Evolutionary conservation across 176 grass and related monocot genomes (phyloP).

Genomic region (Rhipidocladum racemiflorum): DNA sequence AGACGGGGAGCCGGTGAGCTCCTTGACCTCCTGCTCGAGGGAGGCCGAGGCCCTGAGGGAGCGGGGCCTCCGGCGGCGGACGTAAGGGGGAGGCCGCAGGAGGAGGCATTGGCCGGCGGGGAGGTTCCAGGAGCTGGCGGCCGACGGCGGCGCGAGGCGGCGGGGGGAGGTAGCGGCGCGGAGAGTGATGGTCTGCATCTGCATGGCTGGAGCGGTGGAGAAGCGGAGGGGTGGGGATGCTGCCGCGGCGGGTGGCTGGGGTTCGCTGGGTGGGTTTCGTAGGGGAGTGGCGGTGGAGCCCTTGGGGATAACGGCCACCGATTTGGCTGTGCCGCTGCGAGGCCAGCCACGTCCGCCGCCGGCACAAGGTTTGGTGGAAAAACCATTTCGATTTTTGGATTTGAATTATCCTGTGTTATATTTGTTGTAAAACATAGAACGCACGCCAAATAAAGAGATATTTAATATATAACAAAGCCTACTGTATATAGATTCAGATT

Average conservation of each 20-base stretch:
- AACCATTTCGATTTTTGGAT: too few relatives aligned
- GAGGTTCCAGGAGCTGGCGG: conserved; percentile 8
- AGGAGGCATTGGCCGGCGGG: conserved; percentile 14
- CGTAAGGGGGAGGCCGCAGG: background rate
- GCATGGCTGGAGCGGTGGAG: conserved; percentile 15
- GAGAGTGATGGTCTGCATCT: conserved; percentile 46
- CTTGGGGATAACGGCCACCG: conserved; percentile 38
- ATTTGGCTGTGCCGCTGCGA: conserved; percentile 13
- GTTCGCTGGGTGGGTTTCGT: conserved; percentile 10
- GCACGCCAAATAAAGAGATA: too few relatives aligned
- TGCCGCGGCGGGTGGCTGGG: conserved; percentile 46
- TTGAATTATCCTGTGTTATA: too few relatives aligned
- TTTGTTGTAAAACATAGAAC: too few relatives aligned
- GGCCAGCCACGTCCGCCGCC: conserved; percentile 36
- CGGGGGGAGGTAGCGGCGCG: conserved; percentile 30
- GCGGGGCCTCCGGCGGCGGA: conserved; percentile 26
- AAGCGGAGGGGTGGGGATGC: background rate
- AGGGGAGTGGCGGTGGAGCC: conserved; percentile 3
- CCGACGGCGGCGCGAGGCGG: conserved; percentile 5
- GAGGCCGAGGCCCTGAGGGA: conserved; percentile 38
- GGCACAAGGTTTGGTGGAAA: too few relatives aligned
- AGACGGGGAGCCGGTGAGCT: conserved; percentile 33
- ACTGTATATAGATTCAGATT: too few relatives aligned
- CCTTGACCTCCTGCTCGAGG: conserved; percentile 53
- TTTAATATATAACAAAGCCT: too few relatives aligned